Base-by-base conservation (phyloP, 208 protist genomes). In the Leishmania lainsoni region DNA sequence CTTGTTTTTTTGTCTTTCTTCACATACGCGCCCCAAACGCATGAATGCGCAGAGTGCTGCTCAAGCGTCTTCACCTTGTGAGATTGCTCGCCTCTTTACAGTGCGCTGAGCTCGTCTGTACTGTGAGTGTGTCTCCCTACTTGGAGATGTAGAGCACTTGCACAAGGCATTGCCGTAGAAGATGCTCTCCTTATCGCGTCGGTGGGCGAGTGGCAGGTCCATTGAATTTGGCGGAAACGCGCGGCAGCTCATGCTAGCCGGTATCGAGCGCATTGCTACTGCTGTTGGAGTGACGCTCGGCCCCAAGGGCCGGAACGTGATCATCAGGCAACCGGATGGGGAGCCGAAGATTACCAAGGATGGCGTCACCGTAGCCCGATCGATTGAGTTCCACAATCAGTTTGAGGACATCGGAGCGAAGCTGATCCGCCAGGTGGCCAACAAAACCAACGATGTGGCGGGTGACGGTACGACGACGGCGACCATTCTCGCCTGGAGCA, bases 311-410 rank as follows among this genome's bases (percentile, higher is more conserved):
- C 91, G 99, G 71, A 99, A 99, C 83, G 99, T 99, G 9, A 97
- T 99, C 39, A 97, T 99, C 71, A 99, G 99, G 49, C 98, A 99
- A 86, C 76, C 90, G 45, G 99, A 98, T 84, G 99, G 99, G 49
- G 86, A 98, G 59, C 99, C 99, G 69, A 99, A 99, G 89, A 99
- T 99, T 87, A 99, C 99, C 51, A 99, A 99, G 92, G 99, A 99
- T 85, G 99, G 99, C 92, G 99, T 99, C n/a, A 99, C 99, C n/a
- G 99, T 99, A 9, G 99, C 99, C 32, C 99, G 99, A 84, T 93
- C 95, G 65, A 99, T 99, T 86, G 98, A 99, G 79, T 99, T 99
- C 78, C 89, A 96, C 81, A 97, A 99, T 91, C 94, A 96, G 80
- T 99, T 97, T 78, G 93, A 99, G 85, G 99, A 99, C 92, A 84